These are phyloP conservation scores for Sorghum bicolor DNA, from an alignment of 176 grass and related monocot genomes.

Conservation along the genomic window Sorghum_bicolor_NCBIv3 NC_012872.2:62039001-62039500, in stretches of 20 bases:
- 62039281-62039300: not conserved
- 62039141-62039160: not conserved
- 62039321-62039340: not conserved
- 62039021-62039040: too few relatives aligned
- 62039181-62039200: not conserved
- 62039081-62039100: not conserved
- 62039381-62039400: not conserved
- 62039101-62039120: not conserved
- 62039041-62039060: not conserved
- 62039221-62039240: not conserved
- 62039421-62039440: not conserved
- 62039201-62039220: not conserved
- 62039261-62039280: not conserved
- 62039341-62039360: not conserved
- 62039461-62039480: not conserved
- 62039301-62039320: not conserved
- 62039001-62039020: not conserved
- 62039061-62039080: not conserved
- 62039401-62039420: not conserved
- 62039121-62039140: not conserved
- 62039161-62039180: not conserved
- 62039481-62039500: constrained; percentile 34
- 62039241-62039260: not conserved
- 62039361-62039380: not conserved
- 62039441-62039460: not conserved